These are phyloP conservation scores for Penicillium sp. DNA, from an alignment of 2,329 filamentous ascomycete genomes.

Conservation along the genomic window DNA sequence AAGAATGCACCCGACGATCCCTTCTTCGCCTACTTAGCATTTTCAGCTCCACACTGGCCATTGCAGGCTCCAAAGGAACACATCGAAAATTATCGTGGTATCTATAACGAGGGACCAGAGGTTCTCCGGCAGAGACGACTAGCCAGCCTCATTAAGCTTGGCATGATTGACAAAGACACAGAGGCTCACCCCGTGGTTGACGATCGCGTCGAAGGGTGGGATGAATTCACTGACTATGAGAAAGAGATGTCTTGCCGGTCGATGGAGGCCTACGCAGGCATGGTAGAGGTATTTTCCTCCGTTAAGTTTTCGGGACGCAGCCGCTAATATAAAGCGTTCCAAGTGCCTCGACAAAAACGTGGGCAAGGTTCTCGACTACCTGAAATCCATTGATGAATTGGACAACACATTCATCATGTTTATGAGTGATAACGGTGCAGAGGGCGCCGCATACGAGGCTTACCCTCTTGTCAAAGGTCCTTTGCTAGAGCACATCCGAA, in stretches of 20 bases:
- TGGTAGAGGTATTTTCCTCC: conserved; percentile 26
- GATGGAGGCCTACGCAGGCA: conserved; percentile 39
- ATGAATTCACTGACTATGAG: conserved; percentile 18
- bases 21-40: conserved; percentile 51
- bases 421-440: conserved; percentile 42
- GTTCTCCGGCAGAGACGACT: conserved; percentile 47
- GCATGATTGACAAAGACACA: conserved; percentile 33
- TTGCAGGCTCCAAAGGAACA: conserved; percentile 50
- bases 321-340: too few relatives aligned
- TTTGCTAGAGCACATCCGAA: conserved; percentile 7
- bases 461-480: not conserved
- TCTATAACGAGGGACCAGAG: conserved; percentile 53
- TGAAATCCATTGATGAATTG: conserved; percentile 30
- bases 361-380: conserved; percentile 32
- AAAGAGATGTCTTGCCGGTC: conserved; percentile 26
- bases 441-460: conserved; percentile 29
- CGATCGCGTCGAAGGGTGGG: conserved; percentile 8
- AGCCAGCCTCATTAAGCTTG: conserved; percentile 46
- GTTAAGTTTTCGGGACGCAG: too few relatives aligned
- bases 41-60: conserved; percentile 55
- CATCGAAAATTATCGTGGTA: conserved; percentile 49
- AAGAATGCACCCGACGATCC: conserved; percentile 27
- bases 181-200: conserved; percentile 14
- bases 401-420: conserved; percentile 41
- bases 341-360: conserved; percentile 32